A percentile compares a stretch with the other conserved stretches of the same genome.
These are phyloP conservation scores for Solanum dulcamara DNA, from an alignment of 257 asterid genomes.

Conservation along the genomic window DNA sequence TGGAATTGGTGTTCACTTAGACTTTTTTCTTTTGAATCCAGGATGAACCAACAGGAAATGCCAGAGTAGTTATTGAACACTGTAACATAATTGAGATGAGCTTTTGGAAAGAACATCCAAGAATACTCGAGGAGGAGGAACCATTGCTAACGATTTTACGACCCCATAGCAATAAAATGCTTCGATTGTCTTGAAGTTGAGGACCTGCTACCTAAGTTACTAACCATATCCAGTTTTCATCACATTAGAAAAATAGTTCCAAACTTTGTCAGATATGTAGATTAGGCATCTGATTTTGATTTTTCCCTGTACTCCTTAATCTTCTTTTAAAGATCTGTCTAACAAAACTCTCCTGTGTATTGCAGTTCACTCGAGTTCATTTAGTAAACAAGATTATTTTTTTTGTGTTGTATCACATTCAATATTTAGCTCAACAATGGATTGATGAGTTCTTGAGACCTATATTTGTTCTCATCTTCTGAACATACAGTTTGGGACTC, in stretches of 20 bases:
- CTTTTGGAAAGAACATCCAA: conserved; percentile 63
- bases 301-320: background rate
- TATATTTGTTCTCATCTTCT: background rate
- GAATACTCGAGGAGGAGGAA: conserved; percentile 38
- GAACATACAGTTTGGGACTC: background rate
- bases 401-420: background rate
- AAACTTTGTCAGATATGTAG: background rate
- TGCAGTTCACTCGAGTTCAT: background rate
- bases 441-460: background rate
- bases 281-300: background rate
- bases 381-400: background rate
- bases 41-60: conserved; percentile 16
- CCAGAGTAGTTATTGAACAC: conserved; percentile 35
- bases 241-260: background rate
- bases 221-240: background rate
- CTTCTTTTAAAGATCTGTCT: background rate
- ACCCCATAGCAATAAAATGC: background rate
- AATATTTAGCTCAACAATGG: background rate
- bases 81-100: conserved; percentile 50
- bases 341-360: background rate
- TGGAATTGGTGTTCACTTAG: background rate
- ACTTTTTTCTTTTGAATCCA: background rate
- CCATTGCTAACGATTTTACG: background rate
- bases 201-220: background rate
- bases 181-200: background rate